Evolutionary conservation across 2,329 filamentous ascomycete species (phyloP), one percentile per base, ranked within the genome.

Genomic region (Coniochaeta sp.): DNA sequence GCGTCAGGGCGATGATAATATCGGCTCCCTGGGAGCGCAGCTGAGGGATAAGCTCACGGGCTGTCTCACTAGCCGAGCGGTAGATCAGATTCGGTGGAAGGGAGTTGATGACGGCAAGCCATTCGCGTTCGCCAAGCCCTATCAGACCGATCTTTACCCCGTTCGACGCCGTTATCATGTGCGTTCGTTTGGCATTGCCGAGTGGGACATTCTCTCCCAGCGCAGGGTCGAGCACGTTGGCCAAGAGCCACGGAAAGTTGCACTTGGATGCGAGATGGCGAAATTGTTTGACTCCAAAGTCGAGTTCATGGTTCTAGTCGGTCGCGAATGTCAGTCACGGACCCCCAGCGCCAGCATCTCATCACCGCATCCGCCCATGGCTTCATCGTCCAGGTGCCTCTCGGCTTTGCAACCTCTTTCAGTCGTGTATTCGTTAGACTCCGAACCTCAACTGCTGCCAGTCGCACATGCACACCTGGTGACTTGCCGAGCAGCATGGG

Each of bases 201-300:
- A 96, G 80, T 3, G 90, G 82, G 0, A 89, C 81, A 49, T 81
- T 74, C 1, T 88, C 79, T 32, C 91, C 91, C 10, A 95, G 75
- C 0, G 85, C 88, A 1, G 88, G 89, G 67, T 96, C 91, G 24
- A 94, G 75, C 8, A 95, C 86, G 66, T 96, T 96, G 57, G 90
- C 90, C 14, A 95, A 77, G 1, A 96, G 79, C 91, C 91, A 96
- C 3, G 91, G 91, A 60, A 96, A 96, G 20, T 78, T 79, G 71
- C 90, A 95, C 64, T 89, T 84, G 30, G 75, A 74, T 4, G 85
- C 77, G 48, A 96, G 74, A 61, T 90, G 77, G 52, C 82, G 76
- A 65, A 91, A 91, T 65, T 95, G 90, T 51, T 79, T 77, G 35
- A 95, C 86, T 12, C 91, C 91, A 68, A 96, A 96, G 71, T 96